Evolutionary conservation across 495 filamentous ascomycete species (phyloP), one percentile per base, ranked within the genome.

Genomic region (Penicillium diatomitis): DNA sequence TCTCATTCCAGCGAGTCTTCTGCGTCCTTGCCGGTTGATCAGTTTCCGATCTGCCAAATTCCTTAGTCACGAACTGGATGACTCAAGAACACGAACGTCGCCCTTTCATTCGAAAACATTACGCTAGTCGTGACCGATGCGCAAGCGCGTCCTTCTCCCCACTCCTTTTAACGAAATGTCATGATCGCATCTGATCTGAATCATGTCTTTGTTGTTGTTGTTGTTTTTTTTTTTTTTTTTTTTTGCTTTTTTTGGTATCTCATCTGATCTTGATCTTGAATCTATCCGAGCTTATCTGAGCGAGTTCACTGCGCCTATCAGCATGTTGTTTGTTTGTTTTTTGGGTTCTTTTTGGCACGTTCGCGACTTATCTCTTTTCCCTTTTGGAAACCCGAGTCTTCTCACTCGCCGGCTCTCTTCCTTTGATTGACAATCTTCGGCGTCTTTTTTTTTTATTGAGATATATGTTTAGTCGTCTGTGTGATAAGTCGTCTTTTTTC

Each of bases 181-280:
- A 31, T 35, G 31, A 46, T 46, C 44, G 4, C n/a, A 44, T 34
- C 41, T 37, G 44, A 46, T 20, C 38, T 20, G 37, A 48, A 47
- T 56, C 55, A 34, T 55, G 54, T 60, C 20, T 38, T 54, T 41
- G 20, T 29, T 31, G n/a, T 11, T 42, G 11, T 9, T 42, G 40
- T 30, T 10, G 7, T 42, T 47, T 57, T 52, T 38, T 39, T 58
- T 49, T 34, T 47, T 11, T 33, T 8, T 40, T 45, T 51, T 46
- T 1, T 42, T 20, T 42, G 41, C 51, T 44, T 55, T 55, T 63
- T 64, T 61, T 67, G 58, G 61, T 68, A 64, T 66, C 70, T 57
- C 60, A 20, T 20, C 2, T 20, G 20, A 20, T 20, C 20, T 20
- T 20, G 20, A 20, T 20, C 20, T 20, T 20, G 20, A 20, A 20